Evolutionary conservation across 306 rosid species (phyloP).

Genomic region (Dryas drummondii): DNA sequence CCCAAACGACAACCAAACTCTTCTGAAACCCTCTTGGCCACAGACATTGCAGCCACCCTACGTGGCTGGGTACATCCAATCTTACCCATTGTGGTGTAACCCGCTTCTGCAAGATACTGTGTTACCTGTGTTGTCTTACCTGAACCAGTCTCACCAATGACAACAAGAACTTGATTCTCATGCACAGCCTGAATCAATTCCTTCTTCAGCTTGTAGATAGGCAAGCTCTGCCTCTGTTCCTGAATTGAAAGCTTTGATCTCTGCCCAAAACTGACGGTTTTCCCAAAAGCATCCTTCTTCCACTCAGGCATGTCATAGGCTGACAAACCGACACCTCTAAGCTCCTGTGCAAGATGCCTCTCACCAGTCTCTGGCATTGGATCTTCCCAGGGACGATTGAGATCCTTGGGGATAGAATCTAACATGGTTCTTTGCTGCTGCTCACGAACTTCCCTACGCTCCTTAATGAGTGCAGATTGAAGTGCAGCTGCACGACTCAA

Average conservation of each 20-base stretch:
- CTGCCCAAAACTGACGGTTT: slow-evolving; percentile 78
- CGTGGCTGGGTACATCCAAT: slow-evolving; percentile 95
- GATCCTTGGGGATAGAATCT: slow-evolving; percentile 89
- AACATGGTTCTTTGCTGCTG: slow-evolving; percentile 88
- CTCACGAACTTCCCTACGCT: slow-evolving; percentile 89
- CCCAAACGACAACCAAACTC: slow-evolving; percentile 88
- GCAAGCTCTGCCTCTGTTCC: slow-evolving; percentile 85
- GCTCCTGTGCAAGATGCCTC: slow-evolving; percentile 91
- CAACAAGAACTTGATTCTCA: slow-evolving; percentile 78
- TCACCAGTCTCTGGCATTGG: slow-evolving; percentile 92
- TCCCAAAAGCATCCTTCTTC: slow-evolving; percentile 95
- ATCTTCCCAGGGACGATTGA: slow-evolving; percentile 96
- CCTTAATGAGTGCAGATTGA: slow-evolving; percentile 88
- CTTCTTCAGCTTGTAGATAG: slow-evolving; percentile 81
- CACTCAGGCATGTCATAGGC: slow-evolving; percentile 92
- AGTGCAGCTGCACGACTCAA: slow-evolving; percentile 88
- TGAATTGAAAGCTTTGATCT: slow-evolving; percentile 86
- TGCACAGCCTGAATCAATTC: slow-evolving; percentile 84
- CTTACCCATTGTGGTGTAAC: slow-evolving; percentile 76
- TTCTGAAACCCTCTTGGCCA: slow-evolving; percentile 91
- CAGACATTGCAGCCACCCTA: slow-evolving; percentile 91
- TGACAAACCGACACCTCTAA: slow-evolving; percentile 84
- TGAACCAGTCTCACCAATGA: slow-evolving; percentile 89
- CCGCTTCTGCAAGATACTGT: slow-evolving; percentile 83
- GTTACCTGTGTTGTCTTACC: slow-evolving; percentile 93